Conservation (phyloP, 2,329 filamentous ascomycete species). For the Talaromyces marneffei region DNA sequence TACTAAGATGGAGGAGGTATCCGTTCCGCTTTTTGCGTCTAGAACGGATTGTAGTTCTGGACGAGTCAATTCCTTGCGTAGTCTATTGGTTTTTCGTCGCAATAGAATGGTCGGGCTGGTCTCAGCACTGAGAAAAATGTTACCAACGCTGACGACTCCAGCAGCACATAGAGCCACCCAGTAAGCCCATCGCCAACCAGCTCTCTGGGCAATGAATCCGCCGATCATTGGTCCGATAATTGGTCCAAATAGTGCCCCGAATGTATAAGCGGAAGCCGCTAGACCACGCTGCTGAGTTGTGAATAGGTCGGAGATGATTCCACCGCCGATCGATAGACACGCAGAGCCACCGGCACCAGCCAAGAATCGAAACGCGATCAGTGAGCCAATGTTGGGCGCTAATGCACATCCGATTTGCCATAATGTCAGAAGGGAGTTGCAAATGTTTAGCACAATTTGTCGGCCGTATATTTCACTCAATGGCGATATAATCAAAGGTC, state of each 20-base stretch:
- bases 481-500: background rate
- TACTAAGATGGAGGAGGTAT: background rate
- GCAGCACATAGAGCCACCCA: background rate
- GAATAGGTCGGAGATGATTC: constrained; percentile 36
- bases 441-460: background rate
- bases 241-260: constrained; percentile 33
- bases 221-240: constrained; percentile 34
- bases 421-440: background rate
- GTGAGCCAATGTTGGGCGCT: background rate
- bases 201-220: constrained; percentile 32
- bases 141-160: background rate
- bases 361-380: constrained; percentile 5
- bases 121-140: background rate
- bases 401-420: background rate
- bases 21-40: background rate
- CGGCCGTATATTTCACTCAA: constrained; percentile 3
- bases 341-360: constrained; percentile 35
- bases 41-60: background rate
- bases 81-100: background rate
- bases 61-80: background rate
- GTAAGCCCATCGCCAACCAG: constrained; percentile 1
- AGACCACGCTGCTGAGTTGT: constrained; percentile 27
- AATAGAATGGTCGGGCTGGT: background rate
- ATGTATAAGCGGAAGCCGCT: constrained; percentile 45
- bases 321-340: constrained; percentile 39